These are phyloP conservation scores for Brassica rapa DNA, from an alignment of 345 rosid genomes.

Conservation along the genomic window DNA sequence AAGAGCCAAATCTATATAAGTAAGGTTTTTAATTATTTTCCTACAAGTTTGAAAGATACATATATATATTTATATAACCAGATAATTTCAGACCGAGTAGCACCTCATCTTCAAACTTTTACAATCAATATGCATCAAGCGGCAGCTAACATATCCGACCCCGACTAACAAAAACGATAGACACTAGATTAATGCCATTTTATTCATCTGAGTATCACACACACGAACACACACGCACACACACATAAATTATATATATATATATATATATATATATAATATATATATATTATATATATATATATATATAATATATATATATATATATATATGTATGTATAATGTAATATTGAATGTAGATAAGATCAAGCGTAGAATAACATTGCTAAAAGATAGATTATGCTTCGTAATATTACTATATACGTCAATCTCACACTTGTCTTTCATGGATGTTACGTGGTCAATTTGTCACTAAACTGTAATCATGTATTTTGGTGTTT, in stretches of 20 bases:
- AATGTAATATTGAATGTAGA: background rate
- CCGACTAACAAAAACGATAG: background rate
- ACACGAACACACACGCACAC: background rate
- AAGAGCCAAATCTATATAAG: background rate
- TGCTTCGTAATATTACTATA: background rate
- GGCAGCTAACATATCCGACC: background rate
- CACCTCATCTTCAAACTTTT: background rate
- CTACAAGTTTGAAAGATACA: background rate
- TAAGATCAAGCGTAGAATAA: slow-evolving; percentile 1
- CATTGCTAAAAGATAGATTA: background rate
- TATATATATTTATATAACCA: background rate
- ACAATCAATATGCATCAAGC: background rate
- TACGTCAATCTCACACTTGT: slow-evolving; percentile 29
- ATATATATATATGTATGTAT: background rate
- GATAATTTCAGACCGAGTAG: background rate
- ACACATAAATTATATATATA: background rate
- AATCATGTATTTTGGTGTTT: slow-evolving; percentile 32
- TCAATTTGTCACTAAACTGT: slow-evolving; percentile 33
- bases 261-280: no score
- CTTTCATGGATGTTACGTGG: slow-evolving; percentile 41
- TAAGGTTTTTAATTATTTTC: no score
- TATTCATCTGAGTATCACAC: background rate
- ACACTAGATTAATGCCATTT: background rate
- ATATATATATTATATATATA: no score
- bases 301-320: no score